These are phyloP conservation scores for Arthrobotrys iridis DNA, from an alignment of 2,329 filamentous ascomycete species.

Conservation along the genomic window DNA sequence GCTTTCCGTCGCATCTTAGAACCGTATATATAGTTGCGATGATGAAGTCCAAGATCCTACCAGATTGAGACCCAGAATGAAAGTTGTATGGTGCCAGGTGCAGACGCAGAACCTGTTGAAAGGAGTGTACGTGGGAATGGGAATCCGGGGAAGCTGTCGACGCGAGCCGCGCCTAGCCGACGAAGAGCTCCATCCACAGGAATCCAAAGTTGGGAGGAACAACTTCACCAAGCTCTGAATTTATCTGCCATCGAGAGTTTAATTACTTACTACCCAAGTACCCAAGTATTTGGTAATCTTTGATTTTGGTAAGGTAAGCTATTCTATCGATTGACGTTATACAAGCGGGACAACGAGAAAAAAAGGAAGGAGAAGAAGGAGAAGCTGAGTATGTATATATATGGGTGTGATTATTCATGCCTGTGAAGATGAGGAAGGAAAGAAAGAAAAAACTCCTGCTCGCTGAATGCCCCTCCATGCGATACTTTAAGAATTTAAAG, in stretches of 20 bases:
- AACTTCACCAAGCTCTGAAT: too few relatives aligned
- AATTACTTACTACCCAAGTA: too few relatives aligned
- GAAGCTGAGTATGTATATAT: conserved; percentile 8
- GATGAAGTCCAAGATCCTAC: conserved; percentile 10
- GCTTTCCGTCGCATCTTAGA: conserved; percentile 50
- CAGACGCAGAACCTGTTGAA: conserved; percentile 16
- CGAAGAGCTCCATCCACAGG: conserved; percentile 5
- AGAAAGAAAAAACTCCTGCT: conserved; percentile 46
- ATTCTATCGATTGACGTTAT: neutral
- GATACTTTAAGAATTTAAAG: neutral
- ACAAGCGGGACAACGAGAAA: neutral
- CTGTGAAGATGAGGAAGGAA: neutral
- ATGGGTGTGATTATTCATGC: conserved; percentile 21
- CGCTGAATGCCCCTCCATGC: conserved; percentile 32
- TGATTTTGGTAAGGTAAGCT: neutral
- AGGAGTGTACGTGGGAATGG: conserved; percentile 22
- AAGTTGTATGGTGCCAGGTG: conserved; percentile 14
- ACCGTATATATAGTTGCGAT: conserved; percentile 3
- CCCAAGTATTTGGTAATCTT: neutral
- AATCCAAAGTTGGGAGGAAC: neutral
- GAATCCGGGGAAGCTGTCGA: conserved; percentile 49
- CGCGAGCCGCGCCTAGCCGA: conserved; percentile 51
- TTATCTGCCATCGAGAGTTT: too few relatives aligned
- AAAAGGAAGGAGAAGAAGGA: too few relatives aligned
- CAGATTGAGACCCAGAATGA: conserved; percentile 11